Base-by-base conservation (phyloP, 352 stramenopile species). In the Phytophthora megakarya region DNA sequence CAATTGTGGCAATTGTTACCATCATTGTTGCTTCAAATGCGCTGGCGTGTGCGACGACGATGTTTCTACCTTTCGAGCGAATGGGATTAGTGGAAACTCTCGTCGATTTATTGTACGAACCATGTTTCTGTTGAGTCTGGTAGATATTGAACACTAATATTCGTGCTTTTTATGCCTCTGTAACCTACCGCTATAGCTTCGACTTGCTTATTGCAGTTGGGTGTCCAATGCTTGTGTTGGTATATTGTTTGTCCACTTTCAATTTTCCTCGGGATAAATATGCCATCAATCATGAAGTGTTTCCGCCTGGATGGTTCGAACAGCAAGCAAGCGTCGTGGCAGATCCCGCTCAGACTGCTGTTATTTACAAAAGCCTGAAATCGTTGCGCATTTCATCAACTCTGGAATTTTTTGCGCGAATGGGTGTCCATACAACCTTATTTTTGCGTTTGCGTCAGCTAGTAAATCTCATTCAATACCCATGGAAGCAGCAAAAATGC, bases 191-290 rank as follows among this genome's bases (percentile, higher is more conserved):
- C n/a, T n/a, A n/a, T n/a, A 85, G 73, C 3, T 66, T 83, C 28
- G 69, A 83, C 23, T 50, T 76, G 2, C 56, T 74, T 12, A 66
- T 80, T 11, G 60, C 60, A 1, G 47, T 83, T 19, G 53, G 58
- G 1, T 83, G 71, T 30, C 76, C 74, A 0, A 67, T 83, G 19
- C 18, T 72, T n/a, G 56, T 73, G 3, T 35, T 79, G 5, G 3
- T 68, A 5, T 78, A 80, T 26, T 73, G 71, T 22, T 35, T 79
- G 10, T 56, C 40, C 3, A 62, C 58, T 4, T 80, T 86, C n/a
- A 51, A 46, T 12, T 69, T 81, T 39, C 62, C 74, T 18, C 62
- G 60, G 3, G 49, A 64, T 12, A 65, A 69, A 10, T 60, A 72
- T 8, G 70, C 32, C 8, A 73, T 81, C 49, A 83, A 81, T 54